phyloP scores from a whole-genome alignment of 2,329 filamentous ascomycete species.

The Didymella lethalis region DNA sequence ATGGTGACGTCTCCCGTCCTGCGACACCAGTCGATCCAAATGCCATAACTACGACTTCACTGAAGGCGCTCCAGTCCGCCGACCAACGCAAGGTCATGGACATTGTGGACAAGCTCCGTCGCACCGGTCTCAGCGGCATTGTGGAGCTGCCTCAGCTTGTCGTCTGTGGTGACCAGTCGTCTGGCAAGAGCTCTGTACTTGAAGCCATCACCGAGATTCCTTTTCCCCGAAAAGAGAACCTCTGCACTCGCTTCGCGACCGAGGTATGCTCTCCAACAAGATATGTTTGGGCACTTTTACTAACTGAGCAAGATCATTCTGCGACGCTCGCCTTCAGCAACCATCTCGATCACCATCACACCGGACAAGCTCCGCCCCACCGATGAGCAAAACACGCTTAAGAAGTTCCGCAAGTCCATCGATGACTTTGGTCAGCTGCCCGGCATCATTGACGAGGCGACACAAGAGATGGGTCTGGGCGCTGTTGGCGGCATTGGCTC shows the following conservation, averaged over 20 bases:
- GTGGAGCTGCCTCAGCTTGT: not conserved
- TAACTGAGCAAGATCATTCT: constrained; percentile 47
- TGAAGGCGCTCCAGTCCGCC: constrained; percentile 56
- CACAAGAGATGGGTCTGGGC: constrained; percentile 57
- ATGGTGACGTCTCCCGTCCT: not conserved
- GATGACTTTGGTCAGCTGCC: constrained; percentile 52
- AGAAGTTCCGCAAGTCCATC: constrained; percentile 44
- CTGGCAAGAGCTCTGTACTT: constrained; percentile 69
- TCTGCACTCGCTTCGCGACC: constrained; percentile 68
- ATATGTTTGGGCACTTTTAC: not conserved
- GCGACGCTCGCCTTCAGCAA: constrained; percentile 41
- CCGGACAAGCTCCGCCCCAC: constrained; percentile 24
- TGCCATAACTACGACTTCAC: constrained; percentile 41
- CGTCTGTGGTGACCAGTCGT: constrained; percentile 39
- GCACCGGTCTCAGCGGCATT: not conserved
- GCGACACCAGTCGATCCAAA: constrained; percentile 6
- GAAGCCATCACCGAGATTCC: constrained; percentile 68
- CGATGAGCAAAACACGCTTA: constrained; percentile 42
- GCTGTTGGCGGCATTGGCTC: constrained; percentile 13
- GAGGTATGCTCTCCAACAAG: constrained; percentile 2
- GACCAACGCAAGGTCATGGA: constrained; percentile 54
- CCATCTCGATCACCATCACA: constrained; percentile 6
- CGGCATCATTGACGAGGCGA: constrained; percentile 59
- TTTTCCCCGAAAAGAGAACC: constrained; percentile 61
- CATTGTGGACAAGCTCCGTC: not conserved